Evolutionary conservation across 305 asterid species (phyloP).

Genomic region (Coffea humblotiana): DNA sequence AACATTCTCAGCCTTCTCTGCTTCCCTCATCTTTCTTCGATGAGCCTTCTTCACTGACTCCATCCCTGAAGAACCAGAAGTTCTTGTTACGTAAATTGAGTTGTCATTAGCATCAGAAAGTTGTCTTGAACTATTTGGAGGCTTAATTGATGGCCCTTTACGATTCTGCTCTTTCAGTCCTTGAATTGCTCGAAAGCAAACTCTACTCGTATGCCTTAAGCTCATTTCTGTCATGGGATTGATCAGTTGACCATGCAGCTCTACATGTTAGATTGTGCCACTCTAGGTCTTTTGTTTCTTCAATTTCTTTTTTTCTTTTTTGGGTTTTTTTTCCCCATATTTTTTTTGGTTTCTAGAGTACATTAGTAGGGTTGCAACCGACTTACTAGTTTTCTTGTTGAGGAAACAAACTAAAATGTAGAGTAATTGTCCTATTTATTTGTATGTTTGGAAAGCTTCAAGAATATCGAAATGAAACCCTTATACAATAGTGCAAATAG

Average conservation of each 20-base stretch:
- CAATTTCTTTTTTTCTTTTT: background rate
- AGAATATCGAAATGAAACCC: no score
- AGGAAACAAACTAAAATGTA: background rate
- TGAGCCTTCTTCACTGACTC: background rate
- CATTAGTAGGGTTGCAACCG: background rate
- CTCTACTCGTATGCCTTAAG: constrained; percentile 18
- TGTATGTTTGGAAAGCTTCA: background rate
- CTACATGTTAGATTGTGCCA: background rate
- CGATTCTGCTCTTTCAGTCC: constrained; percentile 6
- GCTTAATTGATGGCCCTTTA: background rate
- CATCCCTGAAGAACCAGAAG: background rate
- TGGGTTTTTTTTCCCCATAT: no score
- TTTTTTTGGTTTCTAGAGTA: background rate
- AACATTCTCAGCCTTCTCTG: constrained; percentile 27
- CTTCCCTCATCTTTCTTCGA: background rate
- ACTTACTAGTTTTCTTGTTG: background rate
- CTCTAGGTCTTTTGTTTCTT: no score
- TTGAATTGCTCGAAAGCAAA: constrained; percentile 1
- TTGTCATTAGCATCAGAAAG: constrained; percentile 3
- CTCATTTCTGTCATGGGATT: background rate
- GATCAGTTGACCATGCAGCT: background rate
- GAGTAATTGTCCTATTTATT: background rate
- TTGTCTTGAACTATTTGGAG: constrained; percentile 4
- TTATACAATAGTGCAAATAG: background rate
- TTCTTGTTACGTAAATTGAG: background rate